Base-by-base conservation (phyloP, 306 rosid genomes). In the Vigna radiata region DNA sequence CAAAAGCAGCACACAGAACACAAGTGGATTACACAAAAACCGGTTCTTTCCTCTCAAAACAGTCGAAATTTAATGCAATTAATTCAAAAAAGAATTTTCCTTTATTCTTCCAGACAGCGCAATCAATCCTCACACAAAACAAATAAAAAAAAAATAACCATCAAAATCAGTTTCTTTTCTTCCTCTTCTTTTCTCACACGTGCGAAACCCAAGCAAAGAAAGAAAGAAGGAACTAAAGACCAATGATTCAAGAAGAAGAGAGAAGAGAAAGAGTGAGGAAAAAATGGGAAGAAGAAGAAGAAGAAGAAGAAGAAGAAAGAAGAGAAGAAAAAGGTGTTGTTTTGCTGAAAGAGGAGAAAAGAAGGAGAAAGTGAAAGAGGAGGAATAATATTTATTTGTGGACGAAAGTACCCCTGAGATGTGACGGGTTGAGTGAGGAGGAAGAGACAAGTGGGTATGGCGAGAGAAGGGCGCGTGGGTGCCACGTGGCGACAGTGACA, bases 401-500 rank as follows among this genome's bases (percentile, higher is more conserved):
- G 13, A 70, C 97, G 73, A 82, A 68, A 90, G 82, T 85, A 6
- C 83, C 98, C 96, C 68, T 25, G 29, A 15, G 16, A 68, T 79
- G 72, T 62, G 80, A 83, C 64, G 19, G 48, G 52, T 61, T 82
- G 81, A 48, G 77, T 61, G 74, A 63, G 43, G 81, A 52, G 74
- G 75, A 43, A 31, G 68, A 25, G 86, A 75, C 94, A 89, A 83
- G 86, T 90, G 93, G 92, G 81, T 4, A 37, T 6, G 9, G 23
- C 12, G 33, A 2, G 46, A 70, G 73, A 48, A 62, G 16, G 46
- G 80, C 37, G 66, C 5, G n/a, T 48, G 16, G 1, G 0, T 6
- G 86, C 81, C 93, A 91, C 93, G 96, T 91, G 90, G 85, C 52
- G 68, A 6, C 47, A 36, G 48, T 64, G 83, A 78, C 84, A 78